Evolutionary conservation across 257 asterid species (phyloP), one percentile per base, ranked within the genome.

Genomic region (Nyctanthes arbortristis): DNA sequence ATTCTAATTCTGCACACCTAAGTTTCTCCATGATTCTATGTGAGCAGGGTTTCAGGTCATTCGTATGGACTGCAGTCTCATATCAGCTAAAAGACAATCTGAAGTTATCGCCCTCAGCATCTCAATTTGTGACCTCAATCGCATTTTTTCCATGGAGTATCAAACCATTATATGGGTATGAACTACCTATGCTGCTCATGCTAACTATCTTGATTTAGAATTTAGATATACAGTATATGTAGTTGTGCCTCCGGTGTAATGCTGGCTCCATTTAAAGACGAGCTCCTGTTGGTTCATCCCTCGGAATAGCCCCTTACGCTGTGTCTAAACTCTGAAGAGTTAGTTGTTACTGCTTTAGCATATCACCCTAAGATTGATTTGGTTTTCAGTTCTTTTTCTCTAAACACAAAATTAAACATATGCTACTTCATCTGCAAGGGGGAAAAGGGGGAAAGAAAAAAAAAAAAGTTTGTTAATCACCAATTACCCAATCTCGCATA

Each of bases 51-150:
- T 93, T 93, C 79, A 89, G 98, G 81, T 93, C 97, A 67, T 93
- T 90, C 64, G 98, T 91, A 28, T 93, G 98, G 98, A 93, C 97
- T 63, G 95, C 97, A 27, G 97, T 93, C 68, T 90, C 97, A 12
- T 93, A 93, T 81, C 96, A 87, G 84, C 84, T 93, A 72, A 93
- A 93, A 87, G 98, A 93, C 85, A 82, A 82, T 78, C 83, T 93
- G 56, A 83, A 86, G 81, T 69, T 93, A 75, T 85, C 98, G 12
- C 97, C 98, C 69, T 90, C 98, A 29, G 95, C 96, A 43, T 87
- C 98, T 71, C 98, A 93, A 76, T 93, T 88, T 77, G 87, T 93
- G 83, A 85, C 97, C 58, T 85, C 98, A 49, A 76, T 93, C 66
- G 94, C 88, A 62, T 88, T 93, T 78, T 90, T 88, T 36, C 98